A percentile compares a stretch with the other conserved stretches of the same genome.
Evolutionary conservation across 805 yeast genomes (phyloP).

Genomic region (Candida ipomoeae): DNA sequence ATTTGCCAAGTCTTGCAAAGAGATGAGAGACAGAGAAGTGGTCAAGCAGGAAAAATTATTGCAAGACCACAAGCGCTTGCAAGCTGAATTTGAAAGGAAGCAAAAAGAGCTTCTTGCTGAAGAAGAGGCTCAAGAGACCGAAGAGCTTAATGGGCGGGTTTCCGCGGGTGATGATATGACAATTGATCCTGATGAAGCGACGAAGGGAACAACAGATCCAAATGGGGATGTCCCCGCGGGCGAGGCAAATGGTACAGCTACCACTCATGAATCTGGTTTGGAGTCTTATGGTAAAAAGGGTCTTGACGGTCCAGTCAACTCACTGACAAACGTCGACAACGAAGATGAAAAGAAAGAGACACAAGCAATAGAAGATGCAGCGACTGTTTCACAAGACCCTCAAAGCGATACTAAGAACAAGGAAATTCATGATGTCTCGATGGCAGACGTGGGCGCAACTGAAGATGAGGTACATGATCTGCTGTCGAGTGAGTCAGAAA

Average conservation of each 20-base stretch:
- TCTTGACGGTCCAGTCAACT: background rate
- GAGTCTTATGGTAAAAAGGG: background rate
- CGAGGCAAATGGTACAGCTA: background rate
- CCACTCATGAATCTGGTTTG: background rate
- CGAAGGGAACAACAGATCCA: background rate
- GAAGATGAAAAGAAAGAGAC: background rate
- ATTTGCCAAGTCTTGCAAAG: constrained; percentile 72
- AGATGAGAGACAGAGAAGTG: constrained; percentile 62
- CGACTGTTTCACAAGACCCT: background rate
- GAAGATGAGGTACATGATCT: background rate
- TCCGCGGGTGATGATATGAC: background rate
- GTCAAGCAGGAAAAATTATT: constrained; percentile 45
- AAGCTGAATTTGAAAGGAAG: constrained; percentile 22
- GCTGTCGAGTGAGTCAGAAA: constrained; percentile 29
- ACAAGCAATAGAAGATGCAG: background rate
- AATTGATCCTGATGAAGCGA: background rate
- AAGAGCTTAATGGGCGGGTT: background rate
- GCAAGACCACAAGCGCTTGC: constrained; percentile 30
- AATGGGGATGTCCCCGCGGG: background rate
- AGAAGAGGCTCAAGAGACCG: background rate
- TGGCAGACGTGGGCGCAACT: background rate
- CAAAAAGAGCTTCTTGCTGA: constrained; percentile 9
- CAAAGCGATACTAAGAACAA: background rate
- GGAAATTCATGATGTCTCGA: background rate
- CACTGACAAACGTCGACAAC: background rate